Base-by-base conservation (phyloP, 768 basidiomycete species). In the Suillus luteus region DNA sequence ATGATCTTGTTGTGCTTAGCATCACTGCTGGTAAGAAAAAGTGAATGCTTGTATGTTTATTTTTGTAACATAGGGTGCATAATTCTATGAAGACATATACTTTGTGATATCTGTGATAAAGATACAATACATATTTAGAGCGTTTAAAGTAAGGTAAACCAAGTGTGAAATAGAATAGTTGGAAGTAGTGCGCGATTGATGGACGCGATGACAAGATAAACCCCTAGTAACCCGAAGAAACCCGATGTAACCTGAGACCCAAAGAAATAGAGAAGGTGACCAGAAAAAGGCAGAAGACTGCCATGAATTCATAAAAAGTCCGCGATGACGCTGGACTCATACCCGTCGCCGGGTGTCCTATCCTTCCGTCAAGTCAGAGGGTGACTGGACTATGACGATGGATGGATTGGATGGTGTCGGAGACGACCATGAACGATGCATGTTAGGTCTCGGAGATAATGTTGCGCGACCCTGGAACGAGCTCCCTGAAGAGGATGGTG, bases 21-120 rank as follows among this genome's bases (percentile, higher is more conserved):
- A 81, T 98, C 40, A 86, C 90, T 63, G 89, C 91, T 61, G 77
- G 80, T 65, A 92, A 86, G 81, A 95, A 91, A 80, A 91, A 86
- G 79, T 86, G 72, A 76, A 72, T 24, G 24, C 10, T 12, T 58
- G 57, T 58, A 58, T 24, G 12, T 58, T 40, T 58, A 41, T 31
- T 31, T 19, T 58, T 40, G 37, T 57, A 27, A 24, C 40, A 58
- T 63, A 38, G 52, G 40, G 31, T 62, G 17, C 27, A 62, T 62
- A 62, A 41, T 62, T 62, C 55, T 57, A 37, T 33, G 55, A 62
- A 59, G n/a, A 22, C 37, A 27, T 38, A 11, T 38, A 12, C 12
- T 60, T 44, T 24, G 31, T 60, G 60, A 24, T 2, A n/a, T 44
- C 19, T 38, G 61, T 38, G 61, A 22, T n/a, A 24, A 7, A 15